Conservation (phyloP, 225 moss, liverwort and hornwort species). For the Lunularia cruciata region DNA sequence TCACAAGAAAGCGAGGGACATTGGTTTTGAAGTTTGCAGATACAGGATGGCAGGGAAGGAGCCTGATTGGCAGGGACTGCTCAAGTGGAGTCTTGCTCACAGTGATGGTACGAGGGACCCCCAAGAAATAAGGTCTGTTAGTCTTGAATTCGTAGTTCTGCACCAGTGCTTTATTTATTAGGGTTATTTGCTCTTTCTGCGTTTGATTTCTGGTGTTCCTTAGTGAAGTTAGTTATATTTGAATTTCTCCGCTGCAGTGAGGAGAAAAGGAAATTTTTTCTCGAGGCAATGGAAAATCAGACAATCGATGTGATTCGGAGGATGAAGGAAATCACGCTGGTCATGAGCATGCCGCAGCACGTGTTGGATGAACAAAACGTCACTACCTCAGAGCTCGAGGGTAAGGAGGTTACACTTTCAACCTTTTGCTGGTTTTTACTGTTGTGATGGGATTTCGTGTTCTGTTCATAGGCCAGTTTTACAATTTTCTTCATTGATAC, state of each 20-base stretch:
- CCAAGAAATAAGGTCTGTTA: constrained; percentile 58
- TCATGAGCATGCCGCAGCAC: constrained; percentile 68
- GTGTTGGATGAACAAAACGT: constrained; percentile 72
- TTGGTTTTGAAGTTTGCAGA: neutral
- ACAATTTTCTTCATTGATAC: too few species aligned
- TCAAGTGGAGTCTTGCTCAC: constrained; percentile 87
- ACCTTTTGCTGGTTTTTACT: neutral
- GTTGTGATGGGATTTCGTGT: too few species aligned
- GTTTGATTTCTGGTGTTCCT: neutral
- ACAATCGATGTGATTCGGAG: constrained; percentile 66
- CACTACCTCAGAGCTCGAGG: constrained; percentile 72
- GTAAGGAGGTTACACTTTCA: constrained; percentile 38
- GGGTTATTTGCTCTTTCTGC: too few species aligned
- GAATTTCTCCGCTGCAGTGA: constrained; percentile 65
- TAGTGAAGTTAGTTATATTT: neutral
- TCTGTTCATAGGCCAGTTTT: too few species aligned
- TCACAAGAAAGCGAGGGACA: neutral
- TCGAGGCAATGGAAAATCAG: constrained; percentile 74
- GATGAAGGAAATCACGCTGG: constrained; percentile 81
- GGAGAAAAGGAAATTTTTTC: constrained; percentile 72
- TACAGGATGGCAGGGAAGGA: constrained; percentile 34
- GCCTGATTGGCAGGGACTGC: constrained; percentile 75
- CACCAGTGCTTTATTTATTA: too few species aligned
- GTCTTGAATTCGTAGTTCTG: too few species aligned
- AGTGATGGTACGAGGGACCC: constrained; percentile 61